These are phyloP conservation scores for Drechslerella dactyloides DNA, from an alignment of 2,329 filamentous ascomycete genomes.

Conservation along the genomic window DNA sequence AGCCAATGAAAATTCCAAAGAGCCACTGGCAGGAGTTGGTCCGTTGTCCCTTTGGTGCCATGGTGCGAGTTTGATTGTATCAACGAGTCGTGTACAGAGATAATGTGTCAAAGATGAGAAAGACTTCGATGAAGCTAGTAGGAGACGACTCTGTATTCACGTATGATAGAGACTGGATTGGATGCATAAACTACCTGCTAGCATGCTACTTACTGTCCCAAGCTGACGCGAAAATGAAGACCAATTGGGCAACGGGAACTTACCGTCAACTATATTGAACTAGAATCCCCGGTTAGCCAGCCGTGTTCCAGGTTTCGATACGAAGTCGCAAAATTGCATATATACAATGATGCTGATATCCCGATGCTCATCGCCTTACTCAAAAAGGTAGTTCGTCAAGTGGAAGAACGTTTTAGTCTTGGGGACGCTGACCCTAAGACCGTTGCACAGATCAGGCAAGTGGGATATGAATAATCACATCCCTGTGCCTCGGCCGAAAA, in stretches of 20 bases:
- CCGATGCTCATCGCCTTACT: background rate
- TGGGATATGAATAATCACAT: background rate
- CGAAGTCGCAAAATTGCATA: background rate
- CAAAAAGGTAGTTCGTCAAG: background rate
- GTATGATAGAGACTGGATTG: background rate
- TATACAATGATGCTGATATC: background rate
- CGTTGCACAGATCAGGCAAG: background rate
- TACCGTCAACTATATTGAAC: background rate
- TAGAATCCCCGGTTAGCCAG: background rate
- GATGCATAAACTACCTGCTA: background rate
- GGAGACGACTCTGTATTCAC: background rate
- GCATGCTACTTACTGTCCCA: background rate
- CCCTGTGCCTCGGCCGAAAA: background rate
- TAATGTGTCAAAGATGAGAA: background rate
- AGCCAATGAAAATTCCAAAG: conserved; percentile 11
- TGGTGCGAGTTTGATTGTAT: background rate
- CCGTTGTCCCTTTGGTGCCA: conserved; percentile 22
- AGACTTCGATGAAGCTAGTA: background rate
- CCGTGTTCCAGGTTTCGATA: no score
- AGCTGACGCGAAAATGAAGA: background rate
- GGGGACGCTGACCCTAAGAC: background rate
- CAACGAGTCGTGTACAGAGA: conserved; percentile 1
- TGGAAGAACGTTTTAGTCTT: background rate
- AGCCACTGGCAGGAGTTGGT: conserved; percentile 20
- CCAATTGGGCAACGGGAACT: background rate